These are phyloP conservation scores for Hypoxylon lienhwacheense DNA, from an alignment of 495 filamentous ascomycete genomes.

Conservation along the genomic window DNA sequence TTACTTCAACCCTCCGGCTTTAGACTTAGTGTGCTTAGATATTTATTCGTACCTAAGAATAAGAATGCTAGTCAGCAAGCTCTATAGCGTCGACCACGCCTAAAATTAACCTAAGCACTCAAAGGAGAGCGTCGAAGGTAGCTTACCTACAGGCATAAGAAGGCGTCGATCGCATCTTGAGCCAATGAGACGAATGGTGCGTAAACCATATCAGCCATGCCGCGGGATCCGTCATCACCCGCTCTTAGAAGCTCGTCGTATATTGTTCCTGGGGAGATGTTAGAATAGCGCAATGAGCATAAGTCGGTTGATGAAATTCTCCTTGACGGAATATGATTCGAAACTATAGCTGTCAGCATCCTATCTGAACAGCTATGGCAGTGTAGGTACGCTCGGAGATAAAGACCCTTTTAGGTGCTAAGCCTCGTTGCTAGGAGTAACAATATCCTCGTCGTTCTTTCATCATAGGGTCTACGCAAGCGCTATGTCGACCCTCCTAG, in stretches of 20 bases:
- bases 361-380: background rate
- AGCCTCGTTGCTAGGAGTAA: background rate
- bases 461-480: background rate
- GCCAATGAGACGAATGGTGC: no score
- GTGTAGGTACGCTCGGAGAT: background rate
- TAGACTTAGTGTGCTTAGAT: no score
- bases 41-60: no score
- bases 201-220: background rate
- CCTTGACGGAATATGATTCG: background rate
- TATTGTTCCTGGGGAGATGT: background rate
- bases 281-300: background rate
- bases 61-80: no score
- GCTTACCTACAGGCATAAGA: no score
- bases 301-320: background rate
- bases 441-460: background rate
- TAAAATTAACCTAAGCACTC: no score
- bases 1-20: background rate
- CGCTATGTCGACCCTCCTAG: background rate
- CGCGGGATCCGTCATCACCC: constrained; percentile 1
- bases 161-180: no score
- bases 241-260: background rate
- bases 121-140: no score
- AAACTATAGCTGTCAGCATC: background rate
- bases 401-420: background rate
- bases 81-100: no score